phyloP scores from a whole-genome alignment of 805 yeast genomes.

The Candida fluviatilis region DNA sequence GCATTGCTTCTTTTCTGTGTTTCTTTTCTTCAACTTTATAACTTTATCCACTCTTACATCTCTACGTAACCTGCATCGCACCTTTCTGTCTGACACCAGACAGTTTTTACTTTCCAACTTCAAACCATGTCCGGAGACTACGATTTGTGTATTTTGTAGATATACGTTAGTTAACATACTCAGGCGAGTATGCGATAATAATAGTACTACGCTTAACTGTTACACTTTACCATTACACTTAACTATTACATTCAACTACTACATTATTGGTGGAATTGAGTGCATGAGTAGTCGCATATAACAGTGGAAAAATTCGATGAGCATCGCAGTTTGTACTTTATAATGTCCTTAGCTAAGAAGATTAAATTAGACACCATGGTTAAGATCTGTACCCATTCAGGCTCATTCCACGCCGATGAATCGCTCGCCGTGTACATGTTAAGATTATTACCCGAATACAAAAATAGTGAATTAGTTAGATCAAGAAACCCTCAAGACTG shows the following conservation, averaged over 20 bases:
- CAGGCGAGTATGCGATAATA: no score
- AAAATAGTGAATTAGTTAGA: conserved; percentile 67
- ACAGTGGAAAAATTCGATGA: not conserved
- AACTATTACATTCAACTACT: not conserved
- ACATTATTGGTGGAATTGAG: not conserved
- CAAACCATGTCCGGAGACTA: no score
- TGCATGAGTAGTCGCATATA: not conserved
- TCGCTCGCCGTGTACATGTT: conserved; percentile 89
- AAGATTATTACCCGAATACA: conserved; percentile 62
- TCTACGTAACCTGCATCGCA: no score
- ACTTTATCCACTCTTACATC: no score
- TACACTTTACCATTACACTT: no score
- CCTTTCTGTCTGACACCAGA: no score
- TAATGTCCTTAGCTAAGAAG: conserved; percentile 5
- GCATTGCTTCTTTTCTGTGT: no score
- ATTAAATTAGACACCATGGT: conserved; percentile 23
- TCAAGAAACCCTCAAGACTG: conserved; percentile 80
- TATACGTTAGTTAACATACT: no score
- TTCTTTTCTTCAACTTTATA: no score
- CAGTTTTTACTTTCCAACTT: no score
- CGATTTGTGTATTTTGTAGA: no score
- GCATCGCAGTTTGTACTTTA: not conserved
- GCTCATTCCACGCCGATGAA: conserved; percentile 96
- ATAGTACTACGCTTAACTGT: no score
- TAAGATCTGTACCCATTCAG: conserved; percentile 86